These are phyloP conservation scores for Coniochaeta sp. DNA, from an alignment of 2,329 filamentous ascomycete species.

Conservation along the genomic window DNA sequence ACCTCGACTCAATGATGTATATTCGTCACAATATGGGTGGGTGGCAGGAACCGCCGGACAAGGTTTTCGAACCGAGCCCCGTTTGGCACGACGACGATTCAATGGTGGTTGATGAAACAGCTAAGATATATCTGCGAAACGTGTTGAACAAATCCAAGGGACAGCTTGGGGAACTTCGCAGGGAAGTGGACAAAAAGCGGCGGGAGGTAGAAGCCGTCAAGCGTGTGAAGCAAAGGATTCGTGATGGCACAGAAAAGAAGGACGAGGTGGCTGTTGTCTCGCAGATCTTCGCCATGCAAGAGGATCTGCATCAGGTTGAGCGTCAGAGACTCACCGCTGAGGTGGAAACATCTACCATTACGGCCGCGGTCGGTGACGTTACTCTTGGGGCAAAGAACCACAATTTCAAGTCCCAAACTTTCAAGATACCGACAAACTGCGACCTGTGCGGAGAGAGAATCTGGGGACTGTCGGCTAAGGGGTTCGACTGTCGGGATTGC, in stretches of 20 bases:
- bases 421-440: slow-evolving; percentile 98
- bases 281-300: slow-evolving; percentile 76
- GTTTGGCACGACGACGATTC: slow-evolving; percentile 91
- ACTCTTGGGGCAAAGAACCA: slow-evolving; percentile 90
- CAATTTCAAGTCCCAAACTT: slow-evolving; percentile 97
- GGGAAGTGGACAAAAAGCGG: slow-evolving; percentile 78
- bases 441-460: slow-evolving; percentile 94
- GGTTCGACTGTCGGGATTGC: slow-evolving; percentile 91
- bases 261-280: slow-evolving; percentile 82
- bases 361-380: slow-evolving; percentile 83
- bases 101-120: slow-evolving; percentile 79
- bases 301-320: slow-evolving; percentile 77
- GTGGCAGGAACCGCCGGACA: slow-evolving; percentile 79
- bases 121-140: slow-evolving; percentile 87
- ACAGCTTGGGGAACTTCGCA: slow-evolving; percentile 69
- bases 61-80: slow-evolving; percentile 86
- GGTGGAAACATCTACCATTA: slow-evolving; percentile 89
- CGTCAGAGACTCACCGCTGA: slow-evolving; percentile 80
- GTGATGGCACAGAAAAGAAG: slow-evolving; percentile 78
- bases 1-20: slow-evolving; percentile 97
- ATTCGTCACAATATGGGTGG: slow-evolving; percentile 78
- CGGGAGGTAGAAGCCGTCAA: slow-evolving; percentile 77
- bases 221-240: slow-evolving; percentile 64
- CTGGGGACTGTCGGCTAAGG: slow-evolving; percentile 94
- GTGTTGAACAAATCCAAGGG: slow-evolving; percentile 84